Evolutionary conservation across 805 yeast genomes (phyloP).

Genomic region (Zygosaccharomyces rouxii): DNA sequence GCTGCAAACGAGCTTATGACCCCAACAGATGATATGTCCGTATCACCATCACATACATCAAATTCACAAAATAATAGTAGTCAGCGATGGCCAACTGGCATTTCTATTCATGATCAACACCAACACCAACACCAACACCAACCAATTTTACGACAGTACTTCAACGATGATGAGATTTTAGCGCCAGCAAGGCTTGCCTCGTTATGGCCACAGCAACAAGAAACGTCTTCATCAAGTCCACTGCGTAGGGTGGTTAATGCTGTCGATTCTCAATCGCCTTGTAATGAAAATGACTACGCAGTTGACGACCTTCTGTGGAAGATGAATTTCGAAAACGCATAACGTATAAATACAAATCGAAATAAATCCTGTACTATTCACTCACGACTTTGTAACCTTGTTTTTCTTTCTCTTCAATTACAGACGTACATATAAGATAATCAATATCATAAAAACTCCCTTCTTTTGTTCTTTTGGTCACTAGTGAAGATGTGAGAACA

Average conservation of each 20-base stretch:
- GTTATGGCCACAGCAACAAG: constrained; percentile 5
- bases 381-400: neutral
- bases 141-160: neutral
- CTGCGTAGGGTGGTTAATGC: constrained; percentile 3
- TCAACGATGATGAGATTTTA: constrained; percentile 2
- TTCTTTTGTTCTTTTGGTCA: constrained; percentile 36
- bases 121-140: constrained; percentile 4
- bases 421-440: constrained; percentile 7
- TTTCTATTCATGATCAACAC: neutral
- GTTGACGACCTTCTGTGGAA: constrained; percentile 12
- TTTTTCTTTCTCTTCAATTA: constrained; percentile 7
- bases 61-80: neutral
- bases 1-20: constrained; percentile 4
- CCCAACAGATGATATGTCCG: constrained; percentile 3
- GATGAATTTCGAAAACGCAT: constrained; percentile 10
- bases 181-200: constrained; percentile 4
- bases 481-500: constrained; percentile 66
- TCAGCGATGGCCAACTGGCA: neutral
- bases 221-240: neutral
- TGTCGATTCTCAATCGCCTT: constrained; percentile 2
- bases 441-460: constrained; percentile 23
- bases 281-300: constrained; percentile 4
- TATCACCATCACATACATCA: constrained; percentile 7
- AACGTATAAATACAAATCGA: constrained; percentile 1
- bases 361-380: constrained; percentile 3